These are phyloP conservation scores for Yamadazyma songkhlaensis DNA, from an alignment of 1,139 yeast species.

Conservation along the genomic window DNA sequence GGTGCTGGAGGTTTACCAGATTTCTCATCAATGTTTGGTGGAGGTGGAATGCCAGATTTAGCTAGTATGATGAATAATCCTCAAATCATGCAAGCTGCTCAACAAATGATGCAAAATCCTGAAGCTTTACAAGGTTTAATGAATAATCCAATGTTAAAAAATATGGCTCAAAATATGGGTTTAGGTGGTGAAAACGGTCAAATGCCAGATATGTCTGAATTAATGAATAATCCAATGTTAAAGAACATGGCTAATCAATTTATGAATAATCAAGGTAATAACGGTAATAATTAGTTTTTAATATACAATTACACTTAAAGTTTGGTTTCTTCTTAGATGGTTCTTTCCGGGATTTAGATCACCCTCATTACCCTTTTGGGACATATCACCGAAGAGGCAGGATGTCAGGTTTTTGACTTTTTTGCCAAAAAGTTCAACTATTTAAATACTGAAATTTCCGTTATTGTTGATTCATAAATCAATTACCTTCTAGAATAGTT, in stretches of 20 bases:
- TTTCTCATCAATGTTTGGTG: conserved; percentile 58
- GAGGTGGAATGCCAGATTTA: conserved; percentile 60
- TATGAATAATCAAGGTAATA: conserved; percentile 37
- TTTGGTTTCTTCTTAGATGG: too few species aligned
- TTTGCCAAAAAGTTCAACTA: too few species aligned
- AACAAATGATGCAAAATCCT: conserved; percentile 89
- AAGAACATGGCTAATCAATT: conserved; percentile 63
- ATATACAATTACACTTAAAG: background rate
- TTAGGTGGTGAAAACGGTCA: conserved; percentile 52
- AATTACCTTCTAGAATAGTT: too few species aligned
- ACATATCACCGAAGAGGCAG: too few species aligned
- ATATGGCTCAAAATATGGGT: conserved; percentile 72
- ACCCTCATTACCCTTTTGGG: too few species aligned
- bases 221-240: conserved; percentile 80
- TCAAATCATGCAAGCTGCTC: conserved; percentile 89
- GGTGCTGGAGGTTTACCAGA: conserved; percentile 68
- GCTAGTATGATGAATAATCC: conserved; percentile 81
- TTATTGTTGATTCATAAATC: too few species aligned
- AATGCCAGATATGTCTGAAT: conserved; percentile 56
- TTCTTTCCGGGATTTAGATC: too few species aligned
- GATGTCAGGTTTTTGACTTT: too few species aligned
- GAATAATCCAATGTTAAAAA: conserved; percentile 76
- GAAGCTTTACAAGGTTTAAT: conserved; percentile 71
- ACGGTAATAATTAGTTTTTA: conserved; percentile 1
- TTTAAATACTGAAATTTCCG: too few species aligned